Conservation (phyloP, 2,329 filamentous ascomycete species). For the Calonectria montana region DNA sequence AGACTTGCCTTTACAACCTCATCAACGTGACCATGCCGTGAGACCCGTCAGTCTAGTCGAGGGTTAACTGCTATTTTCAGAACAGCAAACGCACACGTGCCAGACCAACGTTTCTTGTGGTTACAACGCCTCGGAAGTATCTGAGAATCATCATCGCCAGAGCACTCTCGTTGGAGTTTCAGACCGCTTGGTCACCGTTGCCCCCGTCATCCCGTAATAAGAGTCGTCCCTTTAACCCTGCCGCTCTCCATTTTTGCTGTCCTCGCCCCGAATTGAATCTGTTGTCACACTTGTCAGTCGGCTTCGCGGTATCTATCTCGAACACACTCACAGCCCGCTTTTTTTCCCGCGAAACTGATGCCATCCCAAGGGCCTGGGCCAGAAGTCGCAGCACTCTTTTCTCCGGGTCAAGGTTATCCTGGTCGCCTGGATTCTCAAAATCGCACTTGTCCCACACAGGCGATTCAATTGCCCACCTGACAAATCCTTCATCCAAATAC, state of each 20-base stretch:
- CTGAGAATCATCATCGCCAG: constrained; percentile 77
- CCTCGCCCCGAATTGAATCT: constrained; percentile 86
- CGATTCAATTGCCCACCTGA: constrained; percentile 80
- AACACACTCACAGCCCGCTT: constrained; percentile 80
- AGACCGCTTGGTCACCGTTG: constrained; percentile 31
- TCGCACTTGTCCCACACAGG: constrained; percentile 91
- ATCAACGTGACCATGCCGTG: constrained; percentile 50
- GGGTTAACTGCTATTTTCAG: constrained; percentile 52
- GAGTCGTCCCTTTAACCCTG: constrained; percentile 75
- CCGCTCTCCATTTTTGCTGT: constrained; percentile 85
- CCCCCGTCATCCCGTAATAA: constrained; percentile 57
- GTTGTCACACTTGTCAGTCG: constrained; percentile 25
- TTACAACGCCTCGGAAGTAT: constrained; percentile 76
- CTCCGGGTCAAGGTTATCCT: constrained; percentile 72
- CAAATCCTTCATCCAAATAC: constrained; percentile 86
- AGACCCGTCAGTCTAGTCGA: constrained; percentile 36
- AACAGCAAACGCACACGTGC: constrained; percentile 61
- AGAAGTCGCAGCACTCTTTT: constrained; percentile 86
- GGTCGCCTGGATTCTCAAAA: constrained; percentile 67
- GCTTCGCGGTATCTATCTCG: neutral
- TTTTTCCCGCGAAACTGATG: constrained; percentile 81
- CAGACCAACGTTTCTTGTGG: constrained; percentile 31
- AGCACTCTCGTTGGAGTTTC: neutral
- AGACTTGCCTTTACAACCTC: constrained; percentile 75
- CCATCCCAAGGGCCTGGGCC: constrained; percentile 79